These are phyloP conservation scores for Hibiscus syriacus DNA, from an alignment of 345 rosid genomes.

Conservation along the genomic window DNA sequence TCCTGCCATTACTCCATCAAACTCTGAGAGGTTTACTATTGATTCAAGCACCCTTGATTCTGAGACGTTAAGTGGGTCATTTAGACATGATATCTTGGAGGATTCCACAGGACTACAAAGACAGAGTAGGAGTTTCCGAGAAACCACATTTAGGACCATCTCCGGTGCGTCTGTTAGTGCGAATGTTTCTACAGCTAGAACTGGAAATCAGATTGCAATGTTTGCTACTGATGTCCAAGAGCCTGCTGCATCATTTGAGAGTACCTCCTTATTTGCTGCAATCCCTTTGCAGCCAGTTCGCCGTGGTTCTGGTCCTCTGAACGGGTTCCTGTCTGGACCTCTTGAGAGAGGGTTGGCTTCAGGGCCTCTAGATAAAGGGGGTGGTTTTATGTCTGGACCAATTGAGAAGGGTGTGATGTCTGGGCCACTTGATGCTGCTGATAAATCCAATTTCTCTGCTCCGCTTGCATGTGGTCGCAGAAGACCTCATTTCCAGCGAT, in stretches of 20 bases:
- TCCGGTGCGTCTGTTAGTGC: slow-evolving; percentile 99
- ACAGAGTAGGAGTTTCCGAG: slow-evolving; percentile 53
- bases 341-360: slow-evolving; percentile 86
- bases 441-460: slow-evolving; percentile 86
- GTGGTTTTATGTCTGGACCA: slow-evolving; percentile 94
- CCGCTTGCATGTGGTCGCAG: slow-evolving; percentile 65
- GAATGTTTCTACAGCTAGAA: slow-evolving; percentile 91
- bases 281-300: slow-evolving; percentile 89
- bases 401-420: slow-evolving; percentile 94
- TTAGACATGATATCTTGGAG: slow-evolving; percentile 66
- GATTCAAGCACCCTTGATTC: slow-evolving; percentile 96
- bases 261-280: slow-evolving; percentile 90
- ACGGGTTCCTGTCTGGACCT: slow-evolving; percentile 91
- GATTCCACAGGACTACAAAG: slow-evolving; percentile 55
- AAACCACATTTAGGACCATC: slow-evolving; percentile 87
- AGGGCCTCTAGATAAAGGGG: slow-evolving; percentile 78
- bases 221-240: slow-evolving; percentile 61
- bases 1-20: slow-evolving; percentile 84
- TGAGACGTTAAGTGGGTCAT: slow-evolving; percentile 75
- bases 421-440: slow-evolving; percentile 82
- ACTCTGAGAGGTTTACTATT: slow-evolving; percentile 89
- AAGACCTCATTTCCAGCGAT: slow-evolving; percentile 55
- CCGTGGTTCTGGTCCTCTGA: slow-evolving; percentile 83
- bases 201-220: slow-evolving; percentile 70
- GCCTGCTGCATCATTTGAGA: slow-evolving; percentile 95